Conservation (phyloP, 176 grass and related monocot species). For the Carex parvula region DNA sequence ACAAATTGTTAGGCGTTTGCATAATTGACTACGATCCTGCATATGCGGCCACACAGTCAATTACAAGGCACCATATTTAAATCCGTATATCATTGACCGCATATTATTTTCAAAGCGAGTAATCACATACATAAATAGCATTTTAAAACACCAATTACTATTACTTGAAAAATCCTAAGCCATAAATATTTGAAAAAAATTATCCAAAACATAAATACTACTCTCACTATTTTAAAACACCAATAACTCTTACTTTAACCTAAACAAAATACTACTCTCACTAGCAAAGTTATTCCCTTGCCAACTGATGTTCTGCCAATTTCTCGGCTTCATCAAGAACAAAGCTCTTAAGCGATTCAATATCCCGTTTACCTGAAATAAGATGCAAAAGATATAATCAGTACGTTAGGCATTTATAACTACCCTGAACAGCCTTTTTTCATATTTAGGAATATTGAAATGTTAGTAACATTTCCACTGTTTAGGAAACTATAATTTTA, state of each 20-base stretch:
- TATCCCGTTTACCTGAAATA: constrained; percentile 65
- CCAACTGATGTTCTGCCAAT: constrained; percentile 41
- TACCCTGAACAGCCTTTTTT: neutral
- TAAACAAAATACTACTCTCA: neutral
- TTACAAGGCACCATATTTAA: neutral
- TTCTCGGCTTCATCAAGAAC: constrained; percentile 72
- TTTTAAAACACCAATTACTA: neutral
- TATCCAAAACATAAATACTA: neutral
- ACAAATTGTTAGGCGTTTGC: neutral
- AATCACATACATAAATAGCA: neutral
- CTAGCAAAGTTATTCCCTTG: constrained; percentile 17
- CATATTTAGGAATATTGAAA: neutral
- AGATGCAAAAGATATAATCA: neutral
- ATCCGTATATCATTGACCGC: neutral
- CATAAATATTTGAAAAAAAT: neutral
- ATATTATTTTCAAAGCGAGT: neutral
- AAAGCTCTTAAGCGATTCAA: constrained; percentile 74
- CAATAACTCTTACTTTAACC: neutral
- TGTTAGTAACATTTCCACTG: neutral
- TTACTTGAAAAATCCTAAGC: neutral
- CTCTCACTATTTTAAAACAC: neutral
- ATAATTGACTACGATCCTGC: neutral
- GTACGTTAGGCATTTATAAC: neutral
- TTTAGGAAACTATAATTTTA: neutral
- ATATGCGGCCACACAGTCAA: neutral